These are phyloP conservation scores for Leishmania braziliensis DNA, from an alignment of 208 protist species.

Conservation along the genomic window DNA sequence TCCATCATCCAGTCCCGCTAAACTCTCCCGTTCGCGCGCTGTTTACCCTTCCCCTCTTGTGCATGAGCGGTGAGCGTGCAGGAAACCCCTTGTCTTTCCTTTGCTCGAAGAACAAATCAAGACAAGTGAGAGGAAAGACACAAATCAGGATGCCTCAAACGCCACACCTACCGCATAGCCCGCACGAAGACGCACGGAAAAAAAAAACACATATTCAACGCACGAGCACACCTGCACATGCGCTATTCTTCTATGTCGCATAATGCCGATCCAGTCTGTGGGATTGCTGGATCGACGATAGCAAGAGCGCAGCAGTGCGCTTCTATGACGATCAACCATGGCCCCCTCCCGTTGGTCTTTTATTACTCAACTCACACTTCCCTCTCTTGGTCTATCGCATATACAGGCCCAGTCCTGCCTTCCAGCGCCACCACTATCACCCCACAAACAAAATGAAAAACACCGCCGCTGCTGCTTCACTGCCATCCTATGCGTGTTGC, in stretches of 20 bases:
- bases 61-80: neutral
- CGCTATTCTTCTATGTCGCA: neutral
- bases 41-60: neutral
- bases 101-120: neutral
- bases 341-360: neutral
- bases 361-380: neutral
- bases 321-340: neutral
- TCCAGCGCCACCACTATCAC: neutral
- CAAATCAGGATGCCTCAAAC: neutral
- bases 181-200: neutral
- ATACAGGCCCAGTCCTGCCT: neutral
- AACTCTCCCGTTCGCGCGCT: neutral
- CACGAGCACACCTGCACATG: neutral
- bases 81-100: neutral
- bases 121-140: neutral
- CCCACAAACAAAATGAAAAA: neutral
- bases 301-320: neutral
- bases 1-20: neutral
- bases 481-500: neutral
- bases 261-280: neutral
- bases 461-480: neutral
- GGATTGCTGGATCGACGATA: neutral
- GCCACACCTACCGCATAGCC: too few species aligned
- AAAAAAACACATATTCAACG: neutral
- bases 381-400: neutral